phyloP scores from a whole-genome alignment of 129 eudicot species.

The Escallonia herrerae region DNA sequence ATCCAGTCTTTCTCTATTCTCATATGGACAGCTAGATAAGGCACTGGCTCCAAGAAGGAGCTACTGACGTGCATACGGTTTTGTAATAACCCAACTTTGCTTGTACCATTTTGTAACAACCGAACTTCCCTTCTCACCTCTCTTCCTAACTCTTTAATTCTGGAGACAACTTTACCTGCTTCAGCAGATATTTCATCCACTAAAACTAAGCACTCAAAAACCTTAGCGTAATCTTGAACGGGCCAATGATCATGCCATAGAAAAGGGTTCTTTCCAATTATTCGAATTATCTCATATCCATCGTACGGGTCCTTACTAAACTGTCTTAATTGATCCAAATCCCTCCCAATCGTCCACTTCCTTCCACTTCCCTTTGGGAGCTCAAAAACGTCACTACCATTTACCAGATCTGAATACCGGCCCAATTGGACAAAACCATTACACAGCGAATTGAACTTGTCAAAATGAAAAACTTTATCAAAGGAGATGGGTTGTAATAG shows the following conservation, averaged over 20 bases:
- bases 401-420: slow-evolving; percentile 41
- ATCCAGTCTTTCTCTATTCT: slow-evolving; percentile 97
- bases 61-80: not conserved
- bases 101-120: not conserved
- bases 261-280: slow-evolving; percentile 85
- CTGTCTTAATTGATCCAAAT: slow-evolving; percentile 58
- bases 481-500: slow-evolving; percentile 62
- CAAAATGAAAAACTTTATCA: slow-evolving; percentile 63
- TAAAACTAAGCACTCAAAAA: slow-evolving; percentile 71
- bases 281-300: slow-evolving; percentile 42
- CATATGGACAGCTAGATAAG: slow-evolving; percentile 94
- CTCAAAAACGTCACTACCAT: slow-evolving; percentile 36
- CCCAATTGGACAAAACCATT: slow-evolving; percentile 65
- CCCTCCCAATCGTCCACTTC: slow-evolving; percentile 74
- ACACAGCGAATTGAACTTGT: slow-evolving; percentile 55
- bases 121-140: slow-evolving; percentile 5
- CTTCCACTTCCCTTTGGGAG: slow-evolving; percentile 87
- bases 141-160: slow-evolving; percentile 46
- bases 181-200: slow-evolving; percentile 70
- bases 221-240: slow-evolving; percentile 63
- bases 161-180: slow-evolving; percentile 70
- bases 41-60: slow-evolving; percentile 7
- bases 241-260: slow-evolving; percentile 99
- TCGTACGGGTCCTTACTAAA: slow-evolving; percentile 35
- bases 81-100: not conserved